Base-by-base conservation (phyloP, 2,329 filamentous ascomycete genomes). In the Fonsecaea multimorphosa region DNA sequence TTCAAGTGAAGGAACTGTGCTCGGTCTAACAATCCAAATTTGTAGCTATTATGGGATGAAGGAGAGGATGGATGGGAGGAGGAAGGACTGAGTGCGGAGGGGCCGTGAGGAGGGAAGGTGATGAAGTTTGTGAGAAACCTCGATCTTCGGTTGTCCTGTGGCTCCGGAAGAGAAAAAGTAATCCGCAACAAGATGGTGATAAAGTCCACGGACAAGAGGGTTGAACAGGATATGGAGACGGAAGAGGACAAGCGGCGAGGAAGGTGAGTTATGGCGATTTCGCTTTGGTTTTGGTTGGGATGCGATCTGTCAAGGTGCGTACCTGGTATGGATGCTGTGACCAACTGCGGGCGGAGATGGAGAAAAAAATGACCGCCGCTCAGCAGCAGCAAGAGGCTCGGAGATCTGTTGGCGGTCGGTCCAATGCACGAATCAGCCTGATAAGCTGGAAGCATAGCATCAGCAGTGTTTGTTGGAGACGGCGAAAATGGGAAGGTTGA, bases 131-230 rank as follows among this genome's bases (percentile, higher is more conserved):
- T n/a, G n/a, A n/a, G 31, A 19, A 60, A 38, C 58, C 34, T 53
- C 58, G 34, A 40, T 36, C 31, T 63, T 66, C 38, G 31, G 58
- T 29, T n/a, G 49, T 52, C 58, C 34, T 44, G 53, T 58, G 29
- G 31, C 56, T 54, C 51, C 51, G 34, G 54, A 58, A 51, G 57
- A 31, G 49, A 58, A 68, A 62, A 56, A 65, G 67, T 68, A 66
- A 66, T 63, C 56, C 57, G 61, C 49, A 32, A 58, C 49, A 36
- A 52, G 49, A 52, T 38, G 58, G 44, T 16, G 24, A 32, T 22
- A 22, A n/a, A 36, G 24, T 29, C 56, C 32, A 52, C 66, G 66
- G 66, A 68, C 66, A 27, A 68, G 66, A 68, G 66, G 66, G 66
- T 68, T 68, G 66, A 56, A 63, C 32, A 19, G 22, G 56, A 54